phyloP scores from a whole-genome alignment of 176 grass and related monocot species.

The Phyllostachys edulis region DNA sequence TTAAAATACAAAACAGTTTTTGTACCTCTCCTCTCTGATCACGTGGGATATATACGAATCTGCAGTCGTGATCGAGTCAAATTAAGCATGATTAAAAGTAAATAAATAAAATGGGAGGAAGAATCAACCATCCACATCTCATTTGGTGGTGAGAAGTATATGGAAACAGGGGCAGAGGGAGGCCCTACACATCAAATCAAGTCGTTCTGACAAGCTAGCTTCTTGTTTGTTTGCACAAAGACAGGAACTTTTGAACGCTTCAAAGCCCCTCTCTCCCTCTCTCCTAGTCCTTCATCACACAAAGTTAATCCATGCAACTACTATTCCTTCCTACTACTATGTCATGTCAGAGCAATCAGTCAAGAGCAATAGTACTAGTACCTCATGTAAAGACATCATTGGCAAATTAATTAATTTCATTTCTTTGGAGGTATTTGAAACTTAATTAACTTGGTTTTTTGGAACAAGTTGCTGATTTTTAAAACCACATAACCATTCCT shows the following conservation, averaged over 20 bases:
- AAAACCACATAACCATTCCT: no score
- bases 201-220: neutral
- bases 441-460: neutral
- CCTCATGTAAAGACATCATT: neutral
- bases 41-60: neutral
- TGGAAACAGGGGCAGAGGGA: neutral
- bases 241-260: conserved; percentile 18
- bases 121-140: neutral
- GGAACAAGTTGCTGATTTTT: neutral
- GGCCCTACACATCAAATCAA: neutral
- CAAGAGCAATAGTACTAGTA: neutral
- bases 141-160: neutral
- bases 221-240: neutral
- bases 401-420: neutral
- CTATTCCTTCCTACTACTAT: no score
- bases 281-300: neutral
- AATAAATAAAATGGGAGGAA: no score
- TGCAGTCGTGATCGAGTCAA: neutral
- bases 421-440: no score
- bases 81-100: neutral
- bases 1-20: neutral
- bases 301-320: neutral
- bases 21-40: no score
- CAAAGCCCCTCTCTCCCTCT: neutral
- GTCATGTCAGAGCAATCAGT: neutral